Evolutionary conservation across 2,329 filamentous ascomycete genomes (phyloP), one percentile per base, ranked within the genome.

Genomic region (Ophiostoma novo-ulmi): DNA sequence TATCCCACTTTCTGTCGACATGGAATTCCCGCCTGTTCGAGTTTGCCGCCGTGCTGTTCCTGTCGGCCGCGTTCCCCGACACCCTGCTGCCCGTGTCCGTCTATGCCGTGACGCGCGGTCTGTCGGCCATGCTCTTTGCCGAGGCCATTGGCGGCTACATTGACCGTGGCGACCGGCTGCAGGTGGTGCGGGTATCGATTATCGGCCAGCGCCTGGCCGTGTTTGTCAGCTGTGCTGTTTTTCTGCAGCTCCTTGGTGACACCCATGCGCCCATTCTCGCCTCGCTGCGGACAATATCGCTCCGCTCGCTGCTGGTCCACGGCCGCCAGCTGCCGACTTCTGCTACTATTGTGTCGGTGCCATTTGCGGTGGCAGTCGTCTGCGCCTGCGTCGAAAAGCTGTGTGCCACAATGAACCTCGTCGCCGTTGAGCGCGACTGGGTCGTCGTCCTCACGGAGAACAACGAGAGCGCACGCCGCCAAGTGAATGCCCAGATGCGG

Each of bases 351-450:
- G 8, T 65, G n/a, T 67, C 69, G 8, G 48, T 67, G 11, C 72
- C 82, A 17, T 78, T 85, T 55, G 76, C 75, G 0, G 41, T 78
- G 0, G 71, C 82, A 2, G 81, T 85, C 0, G 22, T 86, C 0
- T 79, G 92, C 64, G 88, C 89, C 0, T 91, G 89, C 70, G 75
- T 89, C 1, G 91, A 93, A 78, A 93, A 93, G 77, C 78, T 92
- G 10, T 83, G 82, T 17, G 83, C 88, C 1, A 82, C 89, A 6
- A 83, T 87, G 77, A 93, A 92, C 76, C 82, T 86, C 0, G 85
- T 93, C 0, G 82, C 90, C 0, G 84, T 93, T 0, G 91, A 93
- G 77, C 82, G 88, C 75, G 91, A 93, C 75, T 92, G 90, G 90
- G 83, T 87, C 4, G 82, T 87, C 0, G 80, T 87, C 8, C 79